Base-by-base conservation (phyloP, 805 yeast genomes). In the Schizosaccharomyces octosporus region DNA sequence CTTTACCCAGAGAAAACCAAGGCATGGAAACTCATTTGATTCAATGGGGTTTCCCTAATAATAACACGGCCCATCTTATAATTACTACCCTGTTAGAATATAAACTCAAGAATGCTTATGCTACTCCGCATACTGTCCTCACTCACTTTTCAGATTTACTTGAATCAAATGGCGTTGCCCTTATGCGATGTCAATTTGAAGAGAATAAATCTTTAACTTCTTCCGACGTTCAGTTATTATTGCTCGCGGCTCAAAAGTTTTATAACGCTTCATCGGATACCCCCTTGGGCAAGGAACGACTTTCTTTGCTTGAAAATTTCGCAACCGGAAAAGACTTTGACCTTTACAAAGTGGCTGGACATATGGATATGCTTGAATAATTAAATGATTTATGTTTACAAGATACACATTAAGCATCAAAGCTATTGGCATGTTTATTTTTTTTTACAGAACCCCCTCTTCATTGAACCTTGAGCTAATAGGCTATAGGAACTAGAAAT, bases 41-140 rank as follows among this genome's bases (percentile, higher is more conserved):
- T 27, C 97, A 93, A 73, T 93, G 98, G 98, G 77, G 81, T 21
- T 86, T 87, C 70, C 89, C 84, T 15, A 95, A 90, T 0, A 83
- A 85, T 17, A 67, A 81, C 54, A 89, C 97, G 1, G 76, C 86
- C 0, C 96, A 93, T 72, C 87, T 95, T 69, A 78, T 93, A 78
- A 76, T 93, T 66, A 93, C 98, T 1, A 82, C 96, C 0, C 77
- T 93, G 65, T 89, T 93, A 1, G 97, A 93, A 72, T 93, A 81
- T 72, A 88, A 90, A 71, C 77, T 88, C 36, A 96, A 90, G 69
- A 81, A 80, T 62, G 97, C 90, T 69, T 93, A 77, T 71, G 95
- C 98, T 9, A 83, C 87, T 69, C 97, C 98, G 0, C 97, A 93
- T 71, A 87, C 97, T 0, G 86, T 95, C 0, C 75, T 93, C 64